Evolutionary conservation across 495 filamentous ascomycete genomes (phyloP), one percentile per base, ranked within the genome.

Genomic region (Talaromyces trachyspermus): DNA sequence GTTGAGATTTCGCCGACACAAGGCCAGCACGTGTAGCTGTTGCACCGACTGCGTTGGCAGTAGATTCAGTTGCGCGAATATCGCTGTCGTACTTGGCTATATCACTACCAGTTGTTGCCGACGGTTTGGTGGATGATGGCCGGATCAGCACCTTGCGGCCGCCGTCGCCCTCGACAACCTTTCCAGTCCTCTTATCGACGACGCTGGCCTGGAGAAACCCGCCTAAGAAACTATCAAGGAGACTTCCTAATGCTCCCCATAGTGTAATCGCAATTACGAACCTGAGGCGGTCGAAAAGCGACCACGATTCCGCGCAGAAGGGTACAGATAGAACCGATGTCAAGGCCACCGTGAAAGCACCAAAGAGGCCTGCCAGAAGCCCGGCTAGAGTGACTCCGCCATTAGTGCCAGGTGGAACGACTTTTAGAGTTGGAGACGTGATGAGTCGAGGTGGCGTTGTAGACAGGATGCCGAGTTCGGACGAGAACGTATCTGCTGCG

Each of bases 401-500:
- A 58, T 98, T 98, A 20, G 94, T 97, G 8, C 92, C 92, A 2
- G 77, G 79, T 0, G 91, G 89, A 0, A 96, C 94, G 52, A 79
- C 71, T 11, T 80, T 76, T 10, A 90, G 66, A 17, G 72, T 85
- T 18, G 77, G 76, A 20, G 88, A 88, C 4, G 88, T 95, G 46
- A 98, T 89, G n/a, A 98, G 77, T 14, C 88, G 77, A 0, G 92
- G 92, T 29, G 74, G 66, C 18, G 73, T 75, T 49, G 75, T 81
- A 14, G 89, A 84, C 14, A 97, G 75, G 39, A 98, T 98, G 5
- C 92, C 92, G 11, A 97, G 80, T 65, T 98, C 92, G 10, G 90
- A 96, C 46, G 85, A 89, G 65, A 95, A 94, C 4, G 92, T 98
- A 59, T 98, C 92, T 23, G 92, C 85, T 10, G 89, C 81, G 17